Percentiles rank a stretch among this genome's conserved stretches.
These are phyloP conservation scores for Ustilago tritici DNA, from an alignment of 1,284 basidiomycete species.

Conservation along the genomic window DNA sequence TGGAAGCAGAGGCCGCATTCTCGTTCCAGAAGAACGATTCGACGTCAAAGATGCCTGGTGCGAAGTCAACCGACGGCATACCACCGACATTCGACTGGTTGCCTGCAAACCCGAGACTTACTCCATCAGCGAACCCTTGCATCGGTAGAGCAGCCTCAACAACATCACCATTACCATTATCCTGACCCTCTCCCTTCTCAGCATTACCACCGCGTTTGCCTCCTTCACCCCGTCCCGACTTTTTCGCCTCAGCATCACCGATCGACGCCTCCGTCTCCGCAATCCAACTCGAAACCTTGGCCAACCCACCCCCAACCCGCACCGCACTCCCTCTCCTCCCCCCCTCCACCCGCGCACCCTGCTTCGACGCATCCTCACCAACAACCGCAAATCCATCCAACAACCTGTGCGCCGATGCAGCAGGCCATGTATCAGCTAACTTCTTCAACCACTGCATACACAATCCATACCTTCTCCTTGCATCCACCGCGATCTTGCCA, in stretches of 20 bases:
- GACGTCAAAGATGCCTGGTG: constrained; percentile 57
- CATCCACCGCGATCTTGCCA: constrained; percentile 34
- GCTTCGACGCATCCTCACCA: constrained; percentile 50
- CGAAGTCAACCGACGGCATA: constrained; percentile 17
- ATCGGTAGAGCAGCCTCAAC: background rate
- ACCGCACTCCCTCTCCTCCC: constrained; percentile 29
- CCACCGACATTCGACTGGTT: background rate
- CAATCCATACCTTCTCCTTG: constrained; percentile 51
- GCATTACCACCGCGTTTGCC: background rate
- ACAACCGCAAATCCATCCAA: constrained; percentile 62
- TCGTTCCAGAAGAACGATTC: constrained; percentile 64
- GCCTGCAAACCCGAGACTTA: background rate
- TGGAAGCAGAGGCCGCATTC: constrained; percentile 32
- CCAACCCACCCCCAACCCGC: constrained; percentile 14
- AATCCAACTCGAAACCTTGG: constrained; percentile 47
- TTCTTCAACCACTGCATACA: constrained; percentile 61
- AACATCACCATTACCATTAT: background rate
- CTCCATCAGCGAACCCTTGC: background rate
- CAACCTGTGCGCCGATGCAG: constrained; percentile 59
- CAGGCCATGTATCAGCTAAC: constrained; percentile 61
- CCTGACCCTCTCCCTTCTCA: background rate
- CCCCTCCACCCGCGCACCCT: constrained; percentile 8
- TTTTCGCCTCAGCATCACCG: background rate
- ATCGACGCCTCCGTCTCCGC: constrained; percentile 43
- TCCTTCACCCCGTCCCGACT: background rate